Percentiles rank a stretch among this genome's conserved stretches.
Conservation (phyloP, 1,284 basidiomycete genomes). For the Marasmius tenuissimus region DNA sequence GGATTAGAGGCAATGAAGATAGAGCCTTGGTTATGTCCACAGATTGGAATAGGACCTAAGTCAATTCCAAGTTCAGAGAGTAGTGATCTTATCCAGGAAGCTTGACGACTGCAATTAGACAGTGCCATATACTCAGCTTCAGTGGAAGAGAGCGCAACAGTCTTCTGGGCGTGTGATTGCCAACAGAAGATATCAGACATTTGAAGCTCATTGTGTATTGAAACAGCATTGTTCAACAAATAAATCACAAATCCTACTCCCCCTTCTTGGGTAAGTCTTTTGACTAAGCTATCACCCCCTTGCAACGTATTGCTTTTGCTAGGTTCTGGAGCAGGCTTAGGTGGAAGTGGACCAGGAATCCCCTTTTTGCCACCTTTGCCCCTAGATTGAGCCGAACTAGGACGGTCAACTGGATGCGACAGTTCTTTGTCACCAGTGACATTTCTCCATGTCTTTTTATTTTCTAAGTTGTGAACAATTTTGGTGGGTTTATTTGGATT, state of each 20-base stretch:
- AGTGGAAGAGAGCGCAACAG: conserved; percentile 27
- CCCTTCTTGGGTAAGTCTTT: conserved; percentile 7
- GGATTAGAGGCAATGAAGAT: conserved; percentile 32
- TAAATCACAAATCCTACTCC: conserved; percentile 6
- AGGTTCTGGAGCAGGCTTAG: background rate
- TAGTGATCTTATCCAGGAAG: conserved; percentile 6
- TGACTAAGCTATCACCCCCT: background rate
- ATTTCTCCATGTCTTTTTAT: background rate
- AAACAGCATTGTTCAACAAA: background rate
- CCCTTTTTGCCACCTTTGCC: background rate
- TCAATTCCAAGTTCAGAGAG: conserved; percentile 21
- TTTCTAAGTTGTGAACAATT: background rate
- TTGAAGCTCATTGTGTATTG: background rate
- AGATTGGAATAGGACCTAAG: conserved; percentile 14
- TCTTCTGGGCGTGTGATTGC: conserved; percentile 25
- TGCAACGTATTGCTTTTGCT: background rate
- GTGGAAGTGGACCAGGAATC: background rate
- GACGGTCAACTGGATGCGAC: background rate
- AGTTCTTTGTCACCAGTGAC: background rate
- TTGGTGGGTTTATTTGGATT: background rate
- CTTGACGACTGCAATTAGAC: conserved; percentile 21
- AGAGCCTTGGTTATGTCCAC: conserved; percentile 36
- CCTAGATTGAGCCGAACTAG: background rate
- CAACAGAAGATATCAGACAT: conserved; percentile 18
- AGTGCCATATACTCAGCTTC: conserved; percentile 35